Evolutionary conservation across 2,329 filamentous ascomycete species (phyloP), one percentile per base, ranked within the genome.

Genomic region (Epichloe festucae): DNA sequence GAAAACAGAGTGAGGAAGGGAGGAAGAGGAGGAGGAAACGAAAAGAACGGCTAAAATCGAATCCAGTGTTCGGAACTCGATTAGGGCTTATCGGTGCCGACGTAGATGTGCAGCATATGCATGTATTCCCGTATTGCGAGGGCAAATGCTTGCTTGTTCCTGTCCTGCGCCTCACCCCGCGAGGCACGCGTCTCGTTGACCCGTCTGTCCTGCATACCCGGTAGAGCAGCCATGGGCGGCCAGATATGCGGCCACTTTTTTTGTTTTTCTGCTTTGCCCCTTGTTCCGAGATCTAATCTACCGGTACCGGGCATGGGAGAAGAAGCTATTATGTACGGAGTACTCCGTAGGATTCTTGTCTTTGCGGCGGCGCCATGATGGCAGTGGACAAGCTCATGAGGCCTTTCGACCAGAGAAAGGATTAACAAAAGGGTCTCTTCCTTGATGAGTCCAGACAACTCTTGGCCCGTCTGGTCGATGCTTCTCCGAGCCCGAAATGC

Each of bases 141-240:
- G 31, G 31, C 31, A 31, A 31, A 11, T 31, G 17, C 36, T 23
- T 19, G 46, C 36, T 48, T 34, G 3, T 31, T 42, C 34, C 19
- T 11, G 41, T 27, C 3, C 4, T 27, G 48, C n/a, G 34, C 31
- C 40, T 41, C 3, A 41, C 50, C 23, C 40, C 19, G 5, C 27
- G 40, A 38, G 38, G 15, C 40, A 21, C 31, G 46, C 50, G 41
- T 39, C 50, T 36, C 31, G 35, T 45, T 52, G 21, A 27, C 23
- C 42, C 48, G 41, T 27, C 42, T 36, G 42, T 43, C 36, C 23
- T 46, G 51, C 51, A 46, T 52, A 46, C 36, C 47, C 46, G 51
- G 49, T 10, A 43, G n/a, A 39, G 23, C 40, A 46, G 36, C 38
- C 46, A 38, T 35, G 41, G 15, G 35, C 47, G 34, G 51, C 51